Evolutionary conservation across 768 basidiomycete genomes (phyloP).

Genomic region (Strobilomyces echinocephalus): DNA sequence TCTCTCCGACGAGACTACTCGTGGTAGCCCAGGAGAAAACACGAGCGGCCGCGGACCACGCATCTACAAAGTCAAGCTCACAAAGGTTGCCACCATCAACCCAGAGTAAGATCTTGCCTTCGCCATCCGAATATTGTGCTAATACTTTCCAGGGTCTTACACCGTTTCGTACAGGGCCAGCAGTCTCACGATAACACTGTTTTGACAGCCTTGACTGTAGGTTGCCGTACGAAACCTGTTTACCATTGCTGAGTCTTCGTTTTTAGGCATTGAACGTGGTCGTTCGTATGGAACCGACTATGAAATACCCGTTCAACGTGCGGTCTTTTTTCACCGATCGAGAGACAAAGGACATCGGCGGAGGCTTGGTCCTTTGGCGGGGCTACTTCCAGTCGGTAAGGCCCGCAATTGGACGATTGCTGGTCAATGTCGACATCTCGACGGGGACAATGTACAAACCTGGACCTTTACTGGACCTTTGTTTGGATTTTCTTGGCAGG

Average conservation of each 20-base stretch:
- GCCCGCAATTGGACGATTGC: constrained; percentile 56
- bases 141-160: constrained; percentile 45
- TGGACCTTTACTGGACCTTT: constrained; percentile 55
- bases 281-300: constrained; percentile 68
- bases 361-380: constrained; percentile 67
- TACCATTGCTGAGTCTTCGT: not conserved
- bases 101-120: constrained; percentile 38
- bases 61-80: constrained; percentile 60
- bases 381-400: constrained; percentile 80
- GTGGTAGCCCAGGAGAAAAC: constrained; percentile 31
- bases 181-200: constrained; percentile 68
- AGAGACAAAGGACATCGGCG: constrained; percentile 51
- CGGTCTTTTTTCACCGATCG: constrained; percentile 67
- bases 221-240: constrained; percentile 8
- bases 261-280: constrained; percentile 67
- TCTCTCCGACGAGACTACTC: constrained; percentile 38
- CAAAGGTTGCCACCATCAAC: constrained; percentile 55
- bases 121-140: constrained; percentile 20
- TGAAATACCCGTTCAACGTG: constrained; percentile 65
- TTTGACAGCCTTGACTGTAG: constrained; percentile 60
- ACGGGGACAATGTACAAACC: constrained; percentile 72
- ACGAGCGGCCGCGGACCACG: constrained; percentile 45
- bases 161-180: constrained; percentile 57
- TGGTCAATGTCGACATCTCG: constrained; percentile 75
- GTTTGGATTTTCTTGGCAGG: constrained; percentile 49